These are phyloP conservation scores for Halenospora varia DNA, from an alignment of 495 filamentous ascomycete species.

Conservation along the genomic window DNA sequence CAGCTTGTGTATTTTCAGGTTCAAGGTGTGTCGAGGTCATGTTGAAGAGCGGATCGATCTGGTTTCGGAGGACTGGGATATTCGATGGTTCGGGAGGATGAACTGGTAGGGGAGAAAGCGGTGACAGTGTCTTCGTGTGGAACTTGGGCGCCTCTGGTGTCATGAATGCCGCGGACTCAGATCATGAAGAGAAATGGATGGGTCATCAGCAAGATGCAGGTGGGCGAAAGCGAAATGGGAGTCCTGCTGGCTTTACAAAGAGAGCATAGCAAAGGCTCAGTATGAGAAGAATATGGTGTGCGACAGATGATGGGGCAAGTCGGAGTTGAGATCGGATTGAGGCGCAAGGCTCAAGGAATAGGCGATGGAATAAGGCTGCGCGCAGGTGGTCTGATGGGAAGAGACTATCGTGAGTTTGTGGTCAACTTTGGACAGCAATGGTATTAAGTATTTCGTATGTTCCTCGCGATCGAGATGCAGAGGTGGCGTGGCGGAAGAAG, in stretches of 20 bases:
- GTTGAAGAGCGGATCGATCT: constrained; percentile 71
- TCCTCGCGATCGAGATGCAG: too few species aligned
- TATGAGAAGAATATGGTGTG: background rate
- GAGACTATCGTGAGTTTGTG: too few species aligned
- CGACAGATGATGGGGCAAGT: too few species aligned
- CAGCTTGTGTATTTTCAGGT: background rate
- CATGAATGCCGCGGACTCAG: constrained; percentile 42
- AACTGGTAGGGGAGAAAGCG: constrained; percentile 67
- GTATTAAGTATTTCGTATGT: too few species aligned
- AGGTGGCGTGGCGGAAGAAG: background rate
- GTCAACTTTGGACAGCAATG: too few species aligned
- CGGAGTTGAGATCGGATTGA: too few species aligned
- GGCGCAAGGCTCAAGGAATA: constrained; percentile 1
- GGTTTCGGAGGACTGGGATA: constrained; percentile 66
- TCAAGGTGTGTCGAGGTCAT: constrained; percentile 54
- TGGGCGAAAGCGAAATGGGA: background rate
- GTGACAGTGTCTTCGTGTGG: constrained; percentile 65
- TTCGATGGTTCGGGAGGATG: constrained; percentile 66
- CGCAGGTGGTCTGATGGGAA: too few species aligned
- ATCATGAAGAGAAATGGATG: constrained; percentile 6
- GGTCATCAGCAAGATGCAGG: background rate
- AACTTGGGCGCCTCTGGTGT: constrained; percentile 64
- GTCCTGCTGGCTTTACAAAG: background rate
- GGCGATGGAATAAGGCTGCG: background rate
- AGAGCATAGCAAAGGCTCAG: background rate